phyloP scores from a whole-genome alignment of 805 yeast species.

The Jamesozyma spencerorum region DNA sequence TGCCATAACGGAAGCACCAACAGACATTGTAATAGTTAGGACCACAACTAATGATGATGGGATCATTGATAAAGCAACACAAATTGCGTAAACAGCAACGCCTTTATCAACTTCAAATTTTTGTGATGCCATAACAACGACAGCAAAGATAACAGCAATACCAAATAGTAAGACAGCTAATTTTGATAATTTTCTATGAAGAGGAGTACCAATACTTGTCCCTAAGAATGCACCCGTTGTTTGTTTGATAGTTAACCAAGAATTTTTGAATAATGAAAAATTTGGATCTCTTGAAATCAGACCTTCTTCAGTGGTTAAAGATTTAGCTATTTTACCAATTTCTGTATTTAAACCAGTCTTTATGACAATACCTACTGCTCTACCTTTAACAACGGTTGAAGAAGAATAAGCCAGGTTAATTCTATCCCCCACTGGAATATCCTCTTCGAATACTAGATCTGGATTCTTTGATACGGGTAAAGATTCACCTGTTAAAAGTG shows the following conservation, averaged over 20 bases:
- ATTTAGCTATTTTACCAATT: constrained; percentile 90
- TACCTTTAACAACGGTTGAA: constrained; percentile 90
- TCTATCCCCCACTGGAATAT: constrained; percentile 58
- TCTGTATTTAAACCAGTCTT: constrained; percentile 90
- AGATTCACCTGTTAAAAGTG: constrained; percentile 91
- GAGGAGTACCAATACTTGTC: constrained; percentile 69
- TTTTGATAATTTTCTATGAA: constrained; percentile 66
- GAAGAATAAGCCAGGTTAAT: constrained; percentile 86
- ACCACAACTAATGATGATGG: constrained; percentile 98
- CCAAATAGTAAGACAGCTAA: constrained; percentile 63
- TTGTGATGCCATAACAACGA: constrained; percentile 81
- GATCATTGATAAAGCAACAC: constrained; percentile 96
- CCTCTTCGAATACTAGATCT: constrained; percentile 33
- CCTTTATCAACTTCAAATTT: constrained; percentile 63
- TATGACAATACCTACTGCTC: constrained; percentile 83
- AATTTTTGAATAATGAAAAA: constrained; percentile 33
- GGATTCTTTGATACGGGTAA: constrained; percentile 65
- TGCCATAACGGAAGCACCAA: constrained; percentile 96
- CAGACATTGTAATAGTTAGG: constrained; percentile 91
- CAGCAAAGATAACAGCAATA: constrained; percentile 77
- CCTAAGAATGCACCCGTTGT: constrained; percentile 65
- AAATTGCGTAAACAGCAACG: constrained; percentile 82
- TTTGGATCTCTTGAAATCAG: constrained; percentile 32
- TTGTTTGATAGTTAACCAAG: constrained; percentile 38
- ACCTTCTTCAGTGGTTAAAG: constrained; percentile 37